Evolutionary conservation across 2,329 filamentous ascomycete genomes (phyloP).

Genomic region (Tolypocladium capitatum): DNA sequence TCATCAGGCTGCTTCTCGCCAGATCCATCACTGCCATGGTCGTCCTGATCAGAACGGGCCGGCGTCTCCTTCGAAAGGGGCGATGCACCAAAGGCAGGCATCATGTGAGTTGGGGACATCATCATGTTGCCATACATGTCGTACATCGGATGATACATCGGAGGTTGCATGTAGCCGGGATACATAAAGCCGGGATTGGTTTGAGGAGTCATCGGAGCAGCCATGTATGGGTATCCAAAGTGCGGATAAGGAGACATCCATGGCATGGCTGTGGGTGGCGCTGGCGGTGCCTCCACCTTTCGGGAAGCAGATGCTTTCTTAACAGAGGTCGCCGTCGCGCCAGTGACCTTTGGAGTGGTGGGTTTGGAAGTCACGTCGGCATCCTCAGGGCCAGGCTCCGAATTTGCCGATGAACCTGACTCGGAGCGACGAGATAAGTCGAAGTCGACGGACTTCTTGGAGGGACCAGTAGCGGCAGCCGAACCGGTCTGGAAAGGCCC

Average conservation of each 20-base stretch:
- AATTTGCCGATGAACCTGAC: not conserved
- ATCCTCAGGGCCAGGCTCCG: not conserved
- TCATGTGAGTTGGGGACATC: slow-evolving; percentile 9
- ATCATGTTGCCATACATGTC: slow-evolving; percentile 9
- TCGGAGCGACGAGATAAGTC: not conserved
- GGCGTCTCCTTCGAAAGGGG: slow-evolving; percentile 1
- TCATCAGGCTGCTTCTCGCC: not conserved
- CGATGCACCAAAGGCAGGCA: slow-evolving; percentile 6
- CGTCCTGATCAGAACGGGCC: not conserved
- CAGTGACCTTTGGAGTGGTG: not conserved
- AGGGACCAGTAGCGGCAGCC: not conserved
- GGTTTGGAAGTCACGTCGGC: not conserved
- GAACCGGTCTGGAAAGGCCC: not conserved
- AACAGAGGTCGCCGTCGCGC: not conserved
- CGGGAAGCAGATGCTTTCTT: not conserved
- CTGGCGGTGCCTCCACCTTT: not conserved
- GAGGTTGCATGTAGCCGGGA: slow-evolving; percentile 9
- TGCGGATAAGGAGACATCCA: slow-evolving; percentile 8
- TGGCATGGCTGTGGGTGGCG: slow-evolving; percentile 4
- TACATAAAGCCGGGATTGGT: slow-evolving; percentile 8
- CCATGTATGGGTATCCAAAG: slow-evolving; percentile 7
- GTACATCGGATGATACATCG: slow-evolving; percentile 8
- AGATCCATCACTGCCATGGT: not conserved
- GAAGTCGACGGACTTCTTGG: slow-evolving; percentile 6
- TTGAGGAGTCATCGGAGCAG: slow-evolving; percentile 9